Conservation (phyloP, 179 eudicot species). For the Patellifolia procumbens region DNA sequence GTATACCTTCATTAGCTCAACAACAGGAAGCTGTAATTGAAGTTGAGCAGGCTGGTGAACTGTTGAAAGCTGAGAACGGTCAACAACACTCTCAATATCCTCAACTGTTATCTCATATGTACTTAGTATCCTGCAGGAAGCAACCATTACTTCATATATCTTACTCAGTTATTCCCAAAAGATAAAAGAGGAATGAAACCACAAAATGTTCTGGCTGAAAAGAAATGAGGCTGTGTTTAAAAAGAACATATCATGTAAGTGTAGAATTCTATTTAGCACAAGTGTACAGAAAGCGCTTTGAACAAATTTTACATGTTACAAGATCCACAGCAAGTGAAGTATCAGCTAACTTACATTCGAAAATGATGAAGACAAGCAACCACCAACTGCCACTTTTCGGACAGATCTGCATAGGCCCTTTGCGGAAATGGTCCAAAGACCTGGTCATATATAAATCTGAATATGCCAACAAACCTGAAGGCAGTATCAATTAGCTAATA, state of each 20-base stretch:
- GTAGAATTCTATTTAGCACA: neutral
- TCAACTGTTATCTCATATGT: constrained; percentile 78
- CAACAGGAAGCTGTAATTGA: constrained; percentile 83
- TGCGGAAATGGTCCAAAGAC: constrained; percentile 96
- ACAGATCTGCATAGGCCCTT: constrained; percentile 90
- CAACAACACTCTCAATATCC: constrained; percentile 62
- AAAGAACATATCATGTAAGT: neutral
- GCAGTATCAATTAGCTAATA: constrained; percentile 14
- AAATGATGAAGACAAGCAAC: constrained; percentile 95
- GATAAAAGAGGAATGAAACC: neutral
- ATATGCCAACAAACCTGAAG: constrained; percentile 92
- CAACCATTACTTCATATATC: constrained; percentile 7
- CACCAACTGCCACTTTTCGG: constrained; percentile 95
- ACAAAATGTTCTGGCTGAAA: neutral
- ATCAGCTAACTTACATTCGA: constrained; percentile 57
- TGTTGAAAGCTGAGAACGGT: constrained; percentile 57
- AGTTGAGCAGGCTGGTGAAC: constrained; percentile 65
- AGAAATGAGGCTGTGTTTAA: neutral
- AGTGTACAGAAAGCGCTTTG: neutral
- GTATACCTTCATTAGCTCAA: constrained; percentile 86
- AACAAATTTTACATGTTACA: neutral
- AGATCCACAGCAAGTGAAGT: neutral
- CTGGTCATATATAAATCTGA: constrained; percentile 88
- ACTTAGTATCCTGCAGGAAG: constrained; percentile 71
- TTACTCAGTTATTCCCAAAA: neutral